Evolutionary conservation across 495 filamentous ascomycete species (phyloP), one percentile per base, ranked within the genome.

Genomic region (Cairneyella variabilis): DNA sequence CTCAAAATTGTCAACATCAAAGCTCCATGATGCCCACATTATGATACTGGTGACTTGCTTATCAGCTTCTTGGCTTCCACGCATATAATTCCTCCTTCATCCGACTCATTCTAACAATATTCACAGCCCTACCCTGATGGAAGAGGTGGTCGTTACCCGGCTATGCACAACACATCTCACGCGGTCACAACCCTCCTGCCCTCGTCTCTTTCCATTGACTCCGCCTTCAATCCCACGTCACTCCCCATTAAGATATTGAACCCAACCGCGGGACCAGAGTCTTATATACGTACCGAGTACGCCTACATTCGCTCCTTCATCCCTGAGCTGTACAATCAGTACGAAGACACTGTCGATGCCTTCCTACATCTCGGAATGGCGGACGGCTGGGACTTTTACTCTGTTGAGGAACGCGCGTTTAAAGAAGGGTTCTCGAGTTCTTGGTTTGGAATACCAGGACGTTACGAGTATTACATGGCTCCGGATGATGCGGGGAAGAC

Each of bases 401-500:
- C 25, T 16, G 26, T 48, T 5, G 44, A 48, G 34, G 44, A 48
- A 30, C 7, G 44, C 3, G 44, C 44, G 1, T 48, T 48, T 16
- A 34, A 48, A 16, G 44, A 48, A 16, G 17, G 12, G 27, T 34
- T 48, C 11, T 30, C 44, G 9, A 30, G 44, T 48, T 30, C n/a
- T 34, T 48, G 44, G 44, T 28, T 23, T 3, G 16, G 44, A 3
- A 16, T 2, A 10, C n/a, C 1, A 17, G 44, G 17, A 27, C 14
- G 11, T 10, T 16, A 3, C 7, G 44, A 47, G 27, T 48, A 48
- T 48, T 48, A 48, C 32, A 2, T 48, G 3, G 14, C 17, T 10
- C 44, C 44, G 28, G 44, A 48, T 34, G 44, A 26, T 9, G 17
- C 17, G 44, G 44, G 44, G 9, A 32, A 34, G 44, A 48, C 44